A percentile compares a stretch with the other conserved stretches of the same genome.
Conservation (phyloP, 2,329 filamentous ascomycete genomes). For the Neonectria coccinea region DNA sequence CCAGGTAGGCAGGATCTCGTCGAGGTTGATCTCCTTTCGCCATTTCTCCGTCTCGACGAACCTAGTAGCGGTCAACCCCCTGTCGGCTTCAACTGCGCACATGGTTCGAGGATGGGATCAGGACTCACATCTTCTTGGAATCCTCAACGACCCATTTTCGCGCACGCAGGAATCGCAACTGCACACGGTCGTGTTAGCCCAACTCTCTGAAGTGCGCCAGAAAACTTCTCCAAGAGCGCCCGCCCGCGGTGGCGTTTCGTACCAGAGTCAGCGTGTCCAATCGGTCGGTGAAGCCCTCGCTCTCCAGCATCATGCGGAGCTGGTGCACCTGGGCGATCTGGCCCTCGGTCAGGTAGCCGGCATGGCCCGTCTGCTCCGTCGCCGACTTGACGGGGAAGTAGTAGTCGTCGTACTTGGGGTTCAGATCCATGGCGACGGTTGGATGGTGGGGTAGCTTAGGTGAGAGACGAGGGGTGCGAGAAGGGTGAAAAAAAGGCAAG, state of each 20-base stretch:
- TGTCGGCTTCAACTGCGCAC: slow-evolving; percentile 31
- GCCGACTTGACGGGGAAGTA: slow-evolving; percentile 88
- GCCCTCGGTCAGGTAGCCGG: slow-evolving; percentile 85
- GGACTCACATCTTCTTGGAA: slow-evolving; percentile 82
- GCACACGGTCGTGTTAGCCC: slow-evolving; percentile 8
- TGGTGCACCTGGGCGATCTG: slow-evolving; percentile 92
- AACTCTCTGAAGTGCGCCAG: not conserved
- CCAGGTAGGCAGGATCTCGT: slow-evolving; percentile 83
- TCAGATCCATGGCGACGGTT: slow-evolving; percentile 63
- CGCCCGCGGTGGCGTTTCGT: slow-evolving; percentile 49
- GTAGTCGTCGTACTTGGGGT: slow-evolving; percentile 96
- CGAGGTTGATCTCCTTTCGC: slow-evolving; percentile 87
- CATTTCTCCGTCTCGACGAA: slow-evolving; percentile 92
- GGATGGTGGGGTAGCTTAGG: slow-evolving; percentile 41
- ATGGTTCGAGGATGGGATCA: slow-evolving; percentile 31
- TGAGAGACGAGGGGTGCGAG: slow-evolving; percentile 20
- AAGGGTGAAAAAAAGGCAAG: slow-evolving; percentile 20
- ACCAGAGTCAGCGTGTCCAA: slow-evolving; percentile 94
- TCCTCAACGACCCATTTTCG: slow-evolving; percentile 92
- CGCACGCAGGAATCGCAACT: slow-evolving; percentile 92
- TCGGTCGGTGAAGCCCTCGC: slow-evolving; percentile 82
- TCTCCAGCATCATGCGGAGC: slow-evolving; percentile 86
- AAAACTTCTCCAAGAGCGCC: not conserved
- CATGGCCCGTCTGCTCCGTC: slow-evolving; percentile 78
- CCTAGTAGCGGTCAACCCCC: slow-evolving; percentile 65